These are phyloP conservation scores for Asclepias syriaca DNA, from an alignment of 257 asterid genomes.

Conservation along the genomic window DNA sequence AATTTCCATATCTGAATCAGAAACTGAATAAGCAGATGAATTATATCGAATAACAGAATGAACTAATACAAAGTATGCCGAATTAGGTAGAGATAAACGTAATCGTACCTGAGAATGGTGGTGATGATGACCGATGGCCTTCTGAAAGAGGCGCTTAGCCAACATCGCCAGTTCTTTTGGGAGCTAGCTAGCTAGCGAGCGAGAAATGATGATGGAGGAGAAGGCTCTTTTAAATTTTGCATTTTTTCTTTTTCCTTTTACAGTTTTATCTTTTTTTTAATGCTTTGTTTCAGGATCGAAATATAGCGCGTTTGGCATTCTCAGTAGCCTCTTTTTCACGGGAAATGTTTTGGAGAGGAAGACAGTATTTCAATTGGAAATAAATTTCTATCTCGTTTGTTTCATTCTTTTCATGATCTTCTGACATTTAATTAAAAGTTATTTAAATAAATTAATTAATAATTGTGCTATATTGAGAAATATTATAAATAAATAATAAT, in stretches of 20 bases:
- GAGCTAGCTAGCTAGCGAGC: background rate
- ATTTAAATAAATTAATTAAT: too few relatives aligned
- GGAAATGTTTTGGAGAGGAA: too few relatives aligned
- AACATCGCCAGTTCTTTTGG: constrained; percentile 40
- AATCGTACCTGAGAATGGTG: constrained; percentile 14
- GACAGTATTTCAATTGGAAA: too few relatives aligned
- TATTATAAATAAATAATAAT: too few relatives aligned
- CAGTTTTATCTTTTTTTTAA: fast-evolving
- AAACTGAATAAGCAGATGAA: constrained; percentile 1
- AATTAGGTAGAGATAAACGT: background rate
- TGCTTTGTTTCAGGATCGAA: background rate
- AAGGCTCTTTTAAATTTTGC: background rate
- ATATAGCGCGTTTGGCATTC: background rate
- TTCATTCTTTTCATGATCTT: too few relatives aligned
- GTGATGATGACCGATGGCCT: constrained; percentile 50
- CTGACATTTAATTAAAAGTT: too few relatives aligned
- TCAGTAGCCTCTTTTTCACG: too few relatives aligned
- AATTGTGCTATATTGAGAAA: too few relatives aligned
- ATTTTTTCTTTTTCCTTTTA: background rate
- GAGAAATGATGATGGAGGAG: background rate
- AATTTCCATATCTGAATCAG: background rate
- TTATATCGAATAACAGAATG: background rate
- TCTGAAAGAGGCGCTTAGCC: constrained; percentile 68
- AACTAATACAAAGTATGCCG: background rate
- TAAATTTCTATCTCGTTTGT: too few relatives aligned